phyloP scores from a whole-genome alignment of 2,329 filamentous ascomycete species.

The Exophiala lecanii-corni region DNA sequence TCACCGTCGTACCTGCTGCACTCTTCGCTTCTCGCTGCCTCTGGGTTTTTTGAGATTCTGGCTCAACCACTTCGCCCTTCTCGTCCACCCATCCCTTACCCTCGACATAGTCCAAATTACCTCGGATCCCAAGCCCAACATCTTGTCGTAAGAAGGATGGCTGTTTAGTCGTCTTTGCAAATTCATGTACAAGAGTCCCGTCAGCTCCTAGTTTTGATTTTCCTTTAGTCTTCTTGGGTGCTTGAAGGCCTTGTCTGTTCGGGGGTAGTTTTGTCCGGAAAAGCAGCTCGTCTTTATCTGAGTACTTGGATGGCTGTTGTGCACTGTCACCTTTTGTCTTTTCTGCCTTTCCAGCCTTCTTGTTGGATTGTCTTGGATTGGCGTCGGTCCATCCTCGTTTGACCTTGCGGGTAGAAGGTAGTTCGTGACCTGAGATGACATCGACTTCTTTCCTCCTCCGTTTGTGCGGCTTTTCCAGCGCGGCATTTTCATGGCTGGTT shows the following conservation, averaged over 20 bases:
- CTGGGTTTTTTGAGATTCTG: slow-evolving; percentile 15
- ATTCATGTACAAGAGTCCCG: slow-evolving; percentile 78
- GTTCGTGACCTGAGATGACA: slow-evolving; percentile 57
- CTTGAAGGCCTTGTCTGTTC: slow-evolving; percentile 34
- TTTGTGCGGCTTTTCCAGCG: no score
- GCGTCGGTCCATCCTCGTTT: slow-evolving; percentile 86
- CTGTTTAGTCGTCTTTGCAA: slow-evolving; percentile 76
- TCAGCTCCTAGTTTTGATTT: slow-evolving; percentile 60
- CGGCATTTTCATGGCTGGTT: no score
- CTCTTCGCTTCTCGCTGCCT: slow-evolving; percentile 18
- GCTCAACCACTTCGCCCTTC: slow-evolving; percentile 69
- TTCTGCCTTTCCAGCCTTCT: no score
- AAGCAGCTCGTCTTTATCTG: slow-evolving; percentile 72
- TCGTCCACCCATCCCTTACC: slow-evolving; percentile 85
- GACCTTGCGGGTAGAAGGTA: slow-evolving; percentile 70
- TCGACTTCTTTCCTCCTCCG: slow-evolving; percentile 51
- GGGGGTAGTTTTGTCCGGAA: slow-evolving; percentile 78
- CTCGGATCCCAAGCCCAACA: slow-evolving; percentile 40
- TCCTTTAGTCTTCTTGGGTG: slow-evolving; percentile 36
- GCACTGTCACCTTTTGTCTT: slow-evolving; percentile 44
- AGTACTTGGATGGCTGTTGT: slow-evolving; percentile 64
- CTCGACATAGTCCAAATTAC: slow-evolving; percentile 66
- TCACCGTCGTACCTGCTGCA: slow-evolving; percentile 23
- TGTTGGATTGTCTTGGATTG: slow-evolving; percentile 43
- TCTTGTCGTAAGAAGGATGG: slow-evolving; percentile 71